phyloP scores from a whole-genome alignment of 768 basidiomycete genomes.

The Phaeotremella fagi region DNA sequence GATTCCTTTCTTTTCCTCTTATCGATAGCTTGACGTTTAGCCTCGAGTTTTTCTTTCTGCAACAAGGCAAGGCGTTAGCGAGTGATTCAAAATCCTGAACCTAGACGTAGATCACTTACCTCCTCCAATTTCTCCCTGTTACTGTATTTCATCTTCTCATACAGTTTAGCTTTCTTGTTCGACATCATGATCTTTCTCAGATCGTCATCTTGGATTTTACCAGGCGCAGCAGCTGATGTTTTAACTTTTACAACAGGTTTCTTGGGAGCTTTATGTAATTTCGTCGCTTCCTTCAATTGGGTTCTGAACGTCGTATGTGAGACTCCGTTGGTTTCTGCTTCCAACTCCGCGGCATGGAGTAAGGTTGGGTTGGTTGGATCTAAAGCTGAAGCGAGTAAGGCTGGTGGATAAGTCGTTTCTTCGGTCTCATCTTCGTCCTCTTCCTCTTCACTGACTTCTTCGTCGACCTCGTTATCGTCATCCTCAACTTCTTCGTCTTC shows the following conservation, averaged over 20 bases:
- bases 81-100: too few species aligned
- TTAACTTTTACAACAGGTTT: constrained; percentile 49
- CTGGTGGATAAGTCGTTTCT: constrained; percentile 37
- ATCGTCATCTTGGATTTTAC: constrained; percentile 58
- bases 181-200: constrained; percentile 99
- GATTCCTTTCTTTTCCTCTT: constrained; percentile 55
- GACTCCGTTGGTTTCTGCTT: constrained; percentile 81
- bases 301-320: constrained; percentile 75
- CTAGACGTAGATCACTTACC: constrained; percentile 62
- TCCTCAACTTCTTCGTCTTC: constrained; percentile 50
- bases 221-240: constrained; percentile 36
- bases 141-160: constrained; percentile 86
- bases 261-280: constrained; percentile 14
- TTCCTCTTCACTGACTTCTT: constrained; percentile 42
- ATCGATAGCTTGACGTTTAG: constrained; percentile 57
- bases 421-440: constrained; percentile 42
- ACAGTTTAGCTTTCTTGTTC: constrained; percentile 86
- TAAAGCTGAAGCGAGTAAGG: constrained; percentile 48
- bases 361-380: constrained; percentile 61
- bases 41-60: constrained; percentile 62
- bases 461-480: constrained; percentile 44
- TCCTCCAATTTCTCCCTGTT: constrained; percentile 70
- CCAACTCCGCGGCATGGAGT: constrained; percentile 80
- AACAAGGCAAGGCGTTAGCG: constrained; percentile 4
- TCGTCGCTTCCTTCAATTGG: constrained; percentile 59